phyloP scores from a whole-genome alignment of 148 eudicot species.

The Heliosperma pusillum region DNA sequence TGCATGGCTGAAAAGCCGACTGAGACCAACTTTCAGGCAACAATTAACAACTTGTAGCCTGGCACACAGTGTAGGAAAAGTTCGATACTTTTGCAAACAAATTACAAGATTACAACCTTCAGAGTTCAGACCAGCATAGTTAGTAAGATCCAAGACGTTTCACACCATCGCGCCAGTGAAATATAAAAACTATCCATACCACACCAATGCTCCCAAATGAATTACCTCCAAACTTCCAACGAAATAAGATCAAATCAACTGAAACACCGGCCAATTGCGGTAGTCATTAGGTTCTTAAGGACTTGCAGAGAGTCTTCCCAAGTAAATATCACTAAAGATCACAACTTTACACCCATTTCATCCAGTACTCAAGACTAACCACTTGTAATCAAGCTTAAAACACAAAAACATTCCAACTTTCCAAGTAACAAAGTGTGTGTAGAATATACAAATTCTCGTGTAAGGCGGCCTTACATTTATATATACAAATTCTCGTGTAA shows the following conservation, averaged over 20 bases:
- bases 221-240: background rate
- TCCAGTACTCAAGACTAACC: background rate
- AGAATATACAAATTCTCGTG: no score
- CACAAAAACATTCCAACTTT: background rate
- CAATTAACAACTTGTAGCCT: background rate
- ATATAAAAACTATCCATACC: background rate
- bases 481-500: no score
- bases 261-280: background rate
- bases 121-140: background rate
- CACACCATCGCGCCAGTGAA: no score
- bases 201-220: background rate
- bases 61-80: background rate
- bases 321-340: background rate
- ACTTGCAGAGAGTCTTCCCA: background rate
- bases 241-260: background rate
- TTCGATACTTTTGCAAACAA: background rate
- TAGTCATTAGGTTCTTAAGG: background rate
- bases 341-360: conserved; percentile 8
- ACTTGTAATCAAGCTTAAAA: background rate
- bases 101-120: background rate
- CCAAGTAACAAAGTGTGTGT: background rate
- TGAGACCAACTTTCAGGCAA: background rate
- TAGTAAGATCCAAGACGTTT: no score
- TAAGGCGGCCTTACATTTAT: no score
- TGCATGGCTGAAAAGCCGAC: background rate